Evolutionary conservation across 106 monocot genomes (phyloP).

Genomic region (Phalaenopsis aphrodite): DNA sequence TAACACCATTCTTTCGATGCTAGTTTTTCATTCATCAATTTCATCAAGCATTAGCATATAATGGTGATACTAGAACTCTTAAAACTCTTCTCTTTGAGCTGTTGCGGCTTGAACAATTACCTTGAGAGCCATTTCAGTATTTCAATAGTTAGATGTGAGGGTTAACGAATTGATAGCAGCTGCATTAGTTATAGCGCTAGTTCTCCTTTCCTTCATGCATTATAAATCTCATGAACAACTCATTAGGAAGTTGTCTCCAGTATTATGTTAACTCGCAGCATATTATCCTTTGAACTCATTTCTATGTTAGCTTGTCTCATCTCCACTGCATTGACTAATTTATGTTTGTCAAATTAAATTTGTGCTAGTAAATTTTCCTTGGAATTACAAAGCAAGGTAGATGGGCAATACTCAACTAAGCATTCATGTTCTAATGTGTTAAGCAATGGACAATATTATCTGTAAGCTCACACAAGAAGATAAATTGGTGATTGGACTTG

Average conservation of each 20-base stretch:
- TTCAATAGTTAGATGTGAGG: neutral
- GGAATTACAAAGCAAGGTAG: neutral
- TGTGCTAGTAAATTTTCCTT: neutral
- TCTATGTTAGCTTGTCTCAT: neutral
- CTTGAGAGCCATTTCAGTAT: neutral
- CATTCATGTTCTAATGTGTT: neutral
- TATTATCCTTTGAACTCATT: neutral
- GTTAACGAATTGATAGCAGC: neutral
- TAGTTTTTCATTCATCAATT: too few relatives aligned
- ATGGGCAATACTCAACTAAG: neutral
- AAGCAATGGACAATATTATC: neutral
- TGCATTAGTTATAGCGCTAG: neutral
- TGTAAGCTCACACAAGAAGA: neutral
- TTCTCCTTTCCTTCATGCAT: neutral
- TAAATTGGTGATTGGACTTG: neutral
- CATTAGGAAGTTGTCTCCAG: neutral
- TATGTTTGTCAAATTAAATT: too few relatives aligned
- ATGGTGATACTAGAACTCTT: neutral
- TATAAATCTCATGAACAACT: neutral
- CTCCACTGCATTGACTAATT: neutral
- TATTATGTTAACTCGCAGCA: neutral
- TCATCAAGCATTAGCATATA: too few relatives aligned
- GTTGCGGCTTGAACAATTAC: too few relatives aligned
- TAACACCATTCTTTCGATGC: too few relatives aligned
- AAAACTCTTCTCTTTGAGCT: neutral